phyloP scores from a whole-genome alignment of 176 grass and related monocot genomes.

The Oryza meyeriana region DNA sequence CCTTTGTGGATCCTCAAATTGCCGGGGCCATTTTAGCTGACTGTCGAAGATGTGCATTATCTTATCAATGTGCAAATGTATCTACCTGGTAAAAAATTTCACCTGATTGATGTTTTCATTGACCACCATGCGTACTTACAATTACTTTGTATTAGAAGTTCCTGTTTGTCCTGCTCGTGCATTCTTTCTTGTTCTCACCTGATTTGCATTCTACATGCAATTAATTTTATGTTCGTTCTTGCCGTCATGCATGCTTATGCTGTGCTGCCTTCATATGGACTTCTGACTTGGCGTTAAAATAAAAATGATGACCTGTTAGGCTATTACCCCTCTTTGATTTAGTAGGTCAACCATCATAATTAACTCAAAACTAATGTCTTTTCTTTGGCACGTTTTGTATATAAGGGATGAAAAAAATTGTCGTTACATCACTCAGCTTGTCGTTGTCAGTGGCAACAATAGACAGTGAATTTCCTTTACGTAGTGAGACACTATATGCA shows the following conservation, averaged over 20 bases:
- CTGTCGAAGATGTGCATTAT: slow-evolving; percentile 24
- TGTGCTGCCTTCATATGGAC: neutral
- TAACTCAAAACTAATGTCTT: neutral
- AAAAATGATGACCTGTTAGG: neutral
- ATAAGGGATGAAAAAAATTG: neutral
- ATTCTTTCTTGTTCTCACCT: neutral
- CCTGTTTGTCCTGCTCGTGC: neutral
- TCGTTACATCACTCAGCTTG: neutral
- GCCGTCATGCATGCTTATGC: neutral
- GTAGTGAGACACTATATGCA: neutral
- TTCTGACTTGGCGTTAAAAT: neutral
- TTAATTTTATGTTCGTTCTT: neutral
- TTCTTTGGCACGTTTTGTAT: neutral
- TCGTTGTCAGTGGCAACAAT: neutral
- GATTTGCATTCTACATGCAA: neutral
- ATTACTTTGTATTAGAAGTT: neutral
- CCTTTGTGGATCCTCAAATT: slow-evolving; percentile 69
- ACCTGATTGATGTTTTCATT: neutral
- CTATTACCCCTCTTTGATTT: neutral
- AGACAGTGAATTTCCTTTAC: neutral
- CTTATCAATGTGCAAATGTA: slow-evolving; percentile 11
- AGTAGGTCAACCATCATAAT: neutral
- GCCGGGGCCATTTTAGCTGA: slow-evolving; percentile 64
- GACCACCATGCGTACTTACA: neutral
- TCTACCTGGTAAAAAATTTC: slow-evolving; percentile 20